Conservation (phyloP, 78 protist genomes). For the Chrysochromulina tobinii region DNA sequence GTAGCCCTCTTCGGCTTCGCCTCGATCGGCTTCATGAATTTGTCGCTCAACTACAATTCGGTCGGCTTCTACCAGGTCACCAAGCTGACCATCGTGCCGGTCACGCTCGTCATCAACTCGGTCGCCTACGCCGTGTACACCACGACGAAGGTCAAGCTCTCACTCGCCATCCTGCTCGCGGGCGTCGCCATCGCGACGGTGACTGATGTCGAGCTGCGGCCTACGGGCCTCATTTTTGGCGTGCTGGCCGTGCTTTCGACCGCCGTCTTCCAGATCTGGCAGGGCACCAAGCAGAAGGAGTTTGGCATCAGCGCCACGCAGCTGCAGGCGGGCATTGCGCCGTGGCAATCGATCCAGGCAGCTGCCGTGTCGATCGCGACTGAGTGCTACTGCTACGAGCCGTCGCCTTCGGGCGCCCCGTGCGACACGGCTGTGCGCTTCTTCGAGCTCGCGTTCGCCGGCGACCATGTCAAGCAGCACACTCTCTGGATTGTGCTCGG, state of each 20-base stretch:
- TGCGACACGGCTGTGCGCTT: background rate
- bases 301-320: background rate
- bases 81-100: background rate
- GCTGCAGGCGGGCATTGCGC: background rate
- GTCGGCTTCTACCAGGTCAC: conserved; percentile 67
- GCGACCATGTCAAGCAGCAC: background rate
- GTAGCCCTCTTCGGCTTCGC: conserved; percentile 27
- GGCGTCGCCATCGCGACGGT: background rate
- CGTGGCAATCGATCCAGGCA: background rate
- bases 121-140: background rate
- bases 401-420: background rate
- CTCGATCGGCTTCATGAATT: conserved; percentile 53
- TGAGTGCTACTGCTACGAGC: background rate
- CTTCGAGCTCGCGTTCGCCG: background rate
- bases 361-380: background rate
- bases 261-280: conserved; percentile 58
- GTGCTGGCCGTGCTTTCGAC: conserved; percentile 30
- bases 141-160: background rate
- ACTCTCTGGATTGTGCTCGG: background rate
- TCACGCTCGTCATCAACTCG: background rate
- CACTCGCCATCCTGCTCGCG: background rate
- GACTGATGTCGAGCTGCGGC: conserved; percentile 40
- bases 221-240: conserved; percentile 42
- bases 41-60: conserved; percentile 51
- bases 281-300: conserved; percentile 36